Percentiles rank a stretch among this genome's conserved stretches.
Conservation (phyloP, 805 yeast species). For the Candida piceae region DNA sequence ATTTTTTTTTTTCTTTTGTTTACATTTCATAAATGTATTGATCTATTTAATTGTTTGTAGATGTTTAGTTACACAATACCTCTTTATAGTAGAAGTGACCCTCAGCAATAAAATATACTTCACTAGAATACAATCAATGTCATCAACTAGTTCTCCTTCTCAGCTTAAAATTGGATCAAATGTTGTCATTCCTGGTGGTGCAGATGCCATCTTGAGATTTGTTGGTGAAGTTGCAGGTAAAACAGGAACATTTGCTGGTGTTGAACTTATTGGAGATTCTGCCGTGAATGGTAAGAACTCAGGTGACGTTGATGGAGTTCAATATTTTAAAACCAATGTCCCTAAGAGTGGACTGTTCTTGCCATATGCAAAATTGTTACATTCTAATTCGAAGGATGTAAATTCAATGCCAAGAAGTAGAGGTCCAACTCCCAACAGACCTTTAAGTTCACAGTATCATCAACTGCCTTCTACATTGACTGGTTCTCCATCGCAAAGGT, state of each 20-base stretch:
- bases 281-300: slow-evolving; percentile 70
- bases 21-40: background rate
- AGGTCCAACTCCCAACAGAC: background rate
- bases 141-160: background rate
- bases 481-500: background rate
- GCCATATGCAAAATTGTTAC: slow-evolving; percentile 41
- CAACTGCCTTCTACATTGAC: background rate
- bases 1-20: no score
- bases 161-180: slow-evolving; percentile 12
- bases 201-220: slow-evolving; percentile 62
- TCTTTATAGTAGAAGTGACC: no score
- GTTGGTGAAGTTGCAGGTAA: slow-evolving; percentile 72
- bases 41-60: no score
- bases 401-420: no score
- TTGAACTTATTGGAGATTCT: slow-evolving; percentile 71
- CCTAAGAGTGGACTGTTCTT: slow-evolving; percentile 76
- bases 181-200: slow-evolving; percentile 55
- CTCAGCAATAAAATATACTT: no score
- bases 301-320: slow-evolving; percentile 72
- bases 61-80: no score
- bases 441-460: background rate
- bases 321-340: slow-evolving; percentile 59
- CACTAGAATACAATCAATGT: background rate
- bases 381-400: no score
- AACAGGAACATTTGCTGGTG: slow-evolving; percentile 77